Conservation (phyloP, 192 early-diverging fungal species). For the Dimargaris cristalligena region DNA sequence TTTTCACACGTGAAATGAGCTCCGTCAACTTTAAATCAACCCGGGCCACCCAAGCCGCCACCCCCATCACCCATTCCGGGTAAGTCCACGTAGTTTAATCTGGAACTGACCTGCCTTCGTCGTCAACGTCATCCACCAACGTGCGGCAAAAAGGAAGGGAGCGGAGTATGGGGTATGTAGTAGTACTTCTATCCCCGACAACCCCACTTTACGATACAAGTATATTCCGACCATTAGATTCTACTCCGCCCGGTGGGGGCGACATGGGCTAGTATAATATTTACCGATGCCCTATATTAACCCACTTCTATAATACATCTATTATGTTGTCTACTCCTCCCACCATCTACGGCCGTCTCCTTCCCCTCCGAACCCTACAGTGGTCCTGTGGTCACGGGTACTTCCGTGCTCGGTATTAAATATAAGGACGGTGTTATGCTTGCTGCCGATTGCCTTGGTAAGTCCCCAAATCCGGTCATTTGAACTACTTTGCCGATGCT, state of each 20-base stretch:
- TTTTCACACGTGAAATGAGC: slow-evolving; percentile 1
- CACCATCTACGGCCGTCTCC: background rate
- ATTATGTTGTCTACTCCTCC: background rate
- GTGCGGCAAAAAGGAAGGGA: background rate
- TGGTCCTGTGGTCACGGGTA: slow-evolving; percentile 75
- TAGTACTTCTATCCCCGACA: too few species aligned
- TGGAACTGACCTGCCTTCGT: slow-evolving; percentile 9
- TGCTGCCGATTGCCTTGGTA: slow-evolving; percentile 81
- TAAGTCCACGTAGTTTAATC: background rate
- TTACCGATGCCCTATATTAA: background rate
- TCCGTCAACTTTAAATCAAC: slow-evolving; percentile 11
- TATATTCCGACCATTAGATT: too few species aligned
- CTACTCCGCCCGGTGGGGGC: too few species aligned
- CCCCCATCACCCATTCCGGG: slow-evolving; percentile 20
- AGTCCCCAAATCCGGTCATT: too few species aligned
- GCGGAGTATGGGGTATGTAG: background rate
- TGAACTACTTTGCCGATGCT: too few species aligned
- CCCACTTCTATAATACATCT: background rate
- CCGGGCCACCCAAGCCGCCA: slow-evolving; percentile 11
- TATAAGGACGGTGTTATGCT: slow-evolving; percentile 97
- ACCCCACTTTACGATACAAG: too few species aligned
- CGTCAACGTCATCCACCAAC: background rate
- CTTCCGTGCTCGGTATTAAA: slow-evolving; percentile 82
- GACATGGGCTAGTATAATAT: too few species aligned
- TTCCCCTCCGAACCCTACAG: background rate